Base-by-base conservation (phyloP, 768 basidiomycete species). In the Mycena latifolia region DNA sequence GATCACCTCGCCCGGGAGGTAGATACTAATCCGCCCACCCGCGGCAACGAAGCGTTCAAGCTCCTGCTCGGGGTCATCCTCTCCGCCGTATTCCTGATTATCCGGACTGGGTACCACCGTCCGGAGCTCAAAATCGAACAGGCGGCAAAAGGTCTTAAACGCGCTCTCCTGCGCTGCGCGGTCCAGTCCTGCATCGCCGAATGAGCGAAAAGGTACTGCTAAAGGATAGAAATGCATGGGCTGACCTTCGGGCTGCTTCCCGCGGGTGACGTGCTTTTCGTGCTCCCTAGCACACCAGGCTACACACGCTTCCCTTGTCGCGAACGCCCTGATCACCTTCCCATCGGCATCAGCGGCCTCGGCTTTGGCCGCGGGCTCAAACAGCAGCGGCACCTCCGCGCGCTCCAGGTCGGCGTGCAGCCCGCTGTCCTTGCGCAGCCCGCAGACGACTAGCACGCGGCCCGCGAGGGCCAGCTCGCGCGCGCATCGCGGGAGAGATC, bases 381-480 rank as follows among this genome's bases (percentile, higher is more conserved):
- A 61, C 7, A 28, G 33, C 7, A 55, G 17, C 20, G 61, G 20
- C 14, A 62, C 45, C 25, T 48, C 61, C 31, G 61, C 61, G 43
- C 61, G 61, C 9, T n/a, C 37, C 7, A 62, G 39, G 33, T 62
- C 61, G 24, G 61, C 61, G 28, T 55, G 53, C 20, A 62, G 45
- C 27, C 61, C 61, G 45, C 61, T 62, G n/a, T 20, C 24, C 27
- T 10, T 18, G 15, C 2, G 24, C 10, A 62, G 25, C 14, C 65
- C 58, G 33, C 65, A 66, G 15, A 62, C 17, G 27, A 66, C 55
- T 18, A 61, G 59, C 22, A 33, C n/a, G 39, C 65, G 39, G 3
- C 27, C 28, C 28, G 50, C 29, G n/a, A 57, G 31, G 35, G 31
- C 29, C 3, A 66, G 55, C 11, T 66, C 65, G 39, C 65, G 65